Evolutionary conservation across 164 flowering plant genomes (phyloP).

Genomic region (Piper betle): DNA sequence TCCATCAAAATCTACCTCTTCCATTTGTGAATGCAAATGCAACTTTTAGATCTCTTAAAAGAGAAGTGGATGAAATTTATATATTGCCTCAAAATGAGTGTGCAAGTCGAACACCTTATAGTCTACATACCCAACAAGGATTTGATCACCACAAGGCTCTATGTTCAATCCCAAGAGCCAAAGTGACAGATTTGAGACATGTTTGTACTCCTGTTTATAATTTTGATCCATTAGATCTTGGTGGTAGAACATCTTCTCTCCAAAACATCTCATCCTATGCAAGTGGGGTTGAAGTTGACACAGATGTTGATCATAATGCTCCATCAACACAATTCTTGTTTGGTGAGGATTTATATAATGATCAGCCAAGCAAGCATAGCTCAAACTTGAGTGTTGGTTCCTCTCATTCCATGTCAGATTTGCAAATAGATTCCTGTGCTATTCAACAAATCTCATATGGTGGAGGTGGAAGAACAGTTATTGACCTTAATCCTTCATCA

Average conservation of each 20-base stretch:
- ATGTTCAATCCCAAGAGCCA: too few relatives aligned
- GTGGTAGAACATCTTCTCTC: constrained; percentile 18
- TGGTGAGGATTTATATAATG: constrained; percentile 21
- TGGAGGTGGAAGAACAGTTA: constrained; percentile 8
- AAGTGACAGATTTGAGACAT: too few relatives aligned
- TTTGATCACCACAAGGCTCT: background rate
- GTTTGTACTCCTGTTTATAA: too few relatives aligned
- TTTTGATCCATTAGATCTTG: background rate
- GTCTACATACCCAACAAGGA: background rate
- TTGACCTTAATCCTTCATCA: too few relatives aligned
- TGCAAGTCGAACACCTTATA: constrained; percentile 12
- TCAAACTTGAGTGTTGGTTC: too few relatives aligned
- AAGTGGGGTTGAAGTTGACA: constrained; percentile 6
- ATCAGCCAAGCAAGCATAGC: too few relatives aligned
- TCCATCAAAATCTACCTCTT: constrained; percentile 10
- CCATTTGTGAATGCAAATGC: constrained; percentile 24
- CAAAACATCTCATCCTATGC: constrained; percentile 10
- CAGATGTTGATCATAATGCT: constrained; percentile 10
- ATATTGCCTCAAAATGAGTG: constrained; percentile 11
- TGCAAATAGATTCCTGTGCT: constrained; percentile 17
- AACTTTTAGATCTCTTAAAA: constrained; percentile 18
- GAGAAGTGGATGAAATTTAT: constrained; percentile 6
- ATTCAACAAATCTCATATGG: constrained; percentile 30
- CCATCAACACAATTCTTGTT: constrained; percentile 6
- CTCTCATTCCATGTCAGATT: constrained; percentile 26